Conservation (phyloP, 192 early-diverging fungal species). For the Linnemannia zychae region DNA sequence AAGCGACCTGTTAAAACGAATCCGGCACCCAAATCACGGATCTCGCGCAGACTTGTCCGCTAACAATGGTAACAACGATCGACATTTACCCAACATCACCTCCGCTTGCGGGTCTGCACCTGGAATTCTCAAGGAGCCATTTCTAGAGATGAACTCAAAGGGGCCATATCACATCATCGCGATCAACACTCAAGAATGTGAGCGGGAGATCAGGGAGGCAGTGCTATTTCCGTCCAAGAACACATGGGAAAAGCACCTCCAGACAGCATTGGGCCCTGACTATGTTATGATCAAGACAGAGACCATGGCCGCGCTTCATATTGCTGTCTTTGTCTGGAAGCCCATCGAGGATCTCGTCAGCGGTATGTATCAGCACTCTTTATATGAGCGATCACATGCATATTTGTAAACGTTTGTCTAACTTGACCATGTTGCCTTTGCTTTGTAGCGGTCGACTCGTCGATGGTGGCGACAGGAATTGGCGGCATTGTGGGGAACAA, state of each 20-base stretch:
- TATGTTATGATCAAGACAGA: slow-evolving; percentile 64
- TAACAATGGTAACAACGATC: neutral
- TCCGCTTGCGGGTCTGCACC: slow-evolving; percentile 8
- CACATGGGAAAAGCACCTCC: slow-evolving; percentile 60
- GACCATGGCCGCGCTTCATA: slow-evolving; percentile 66
- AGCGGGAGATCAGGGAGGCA: slow-evolving; percentile 65
- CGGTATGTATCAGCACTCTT: slow-evolving; percentile 5
- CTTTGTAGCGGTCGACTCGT: slow-evolving; percentile 49
- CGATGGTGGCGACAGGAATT: slow-evolving; percentile 54
- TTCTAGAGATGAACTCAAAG: slow-evolving; percentile 32
- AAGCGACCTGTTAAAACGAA: neutral
- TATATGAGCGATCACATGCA: neutral
- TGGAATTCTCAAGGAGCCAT: slow-evolving; percentile 19
- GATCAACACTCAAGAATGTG: slow-evolving; percentile 71
- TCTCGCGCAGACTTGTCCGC: neutral
- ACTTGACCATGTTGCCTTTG: neutral
- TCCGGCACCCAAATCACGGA: slow-evolving; percentile 3
- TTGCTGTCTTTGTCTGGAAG: slow-evolving; percentile 63
- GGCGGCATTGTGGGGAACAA: slow-evolving; percentile 63
- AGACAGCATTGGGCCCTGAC: slow-evolving; percentile 48
- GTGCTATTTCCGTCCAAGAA: slow-evolving; percentile 66
- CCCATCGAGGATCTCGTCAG: slow-evolving; percentile 57
- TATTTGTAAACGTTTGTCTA: neutral
- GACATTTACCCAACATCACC: neutral
- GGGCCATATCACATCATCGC: slow-evolving; percentile 66